Percentiles rank a stretch among this genome's conserved stretches.
Evolutionary conservation across 2,329 filamentous ascomycete species (phyloP).

Genomic region (Phyllosticta paracitricarpa): DNA sequence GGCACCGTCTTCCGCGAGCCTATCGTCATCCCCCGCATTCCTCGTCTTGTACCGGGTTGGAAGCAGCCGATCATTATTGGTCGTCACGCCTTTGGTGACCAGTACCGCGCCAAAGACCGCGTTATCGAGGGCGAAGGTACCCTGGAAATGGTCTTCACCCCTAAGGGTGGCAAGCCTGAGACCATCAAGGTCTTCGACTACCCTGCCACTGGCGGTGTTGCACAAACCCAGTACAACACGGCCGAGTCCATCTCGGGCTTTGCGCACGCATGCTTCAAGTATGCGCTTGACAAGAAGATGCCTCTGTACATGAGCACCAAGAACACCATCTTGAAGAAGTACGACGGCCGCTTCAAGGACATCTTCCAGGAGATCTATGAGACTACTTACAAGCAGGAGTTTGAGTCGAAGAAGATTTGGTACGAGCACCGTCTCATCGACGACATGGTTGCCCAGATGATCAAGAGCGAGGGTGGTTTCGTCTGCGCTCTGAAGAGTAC

Average conservation of each 20-base stretch:
- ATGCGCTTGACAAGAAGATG: conserved; percentile 74
- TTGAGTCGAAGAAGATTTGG: conserved; percentile 91
- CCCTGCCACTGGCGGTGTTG: conserved; percentile 73
- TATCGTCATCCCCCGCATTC: conserved; percentile 89
- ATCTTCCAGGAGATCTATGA: conserved; percentile 98
- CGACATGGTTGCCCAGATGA: conserved; percentile 99
- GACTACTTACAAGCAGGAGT: conserved; percentile 71
- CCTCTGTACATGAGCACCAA: conserved; percentile 99
- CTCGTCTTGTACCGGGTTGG: conserved; percentile 91
- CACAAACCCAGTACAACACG: conserved; percentile 97
- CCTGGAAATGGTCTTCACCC: conserved; percentile 91
- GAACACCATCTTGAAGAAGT: conserved; percentile 99
- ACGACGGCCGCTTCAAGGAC: conserved; percentile 98
- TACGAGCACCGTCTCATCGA: conserved; percentile 99
- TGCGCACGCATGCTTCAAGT: conserved; percentile 93
- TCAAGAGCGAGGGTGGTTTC: conserved; percentile 95
- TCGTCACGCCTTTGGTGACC: conserved; percentile 95
- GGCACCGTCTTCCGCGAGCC: conserved; percentile 99
- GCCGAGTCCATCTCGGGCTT: conserved; percentile 91
- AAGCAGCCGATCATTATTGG: conserved; percentile 99
- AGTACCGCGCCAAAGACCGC: conserved; percentile 92
- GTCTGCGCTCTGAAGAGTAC: conserved; percentile 97
- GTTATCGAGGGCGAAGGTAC: conserved; percentile 77
- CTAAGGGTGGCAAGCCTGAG: conserved; percentile 67
- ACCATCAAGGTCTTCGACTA: conserved; percentile 87